Evolutionary conservation across 257 asterid species (phyloP).

Genomic region (Solanum rostratum): DNA sequence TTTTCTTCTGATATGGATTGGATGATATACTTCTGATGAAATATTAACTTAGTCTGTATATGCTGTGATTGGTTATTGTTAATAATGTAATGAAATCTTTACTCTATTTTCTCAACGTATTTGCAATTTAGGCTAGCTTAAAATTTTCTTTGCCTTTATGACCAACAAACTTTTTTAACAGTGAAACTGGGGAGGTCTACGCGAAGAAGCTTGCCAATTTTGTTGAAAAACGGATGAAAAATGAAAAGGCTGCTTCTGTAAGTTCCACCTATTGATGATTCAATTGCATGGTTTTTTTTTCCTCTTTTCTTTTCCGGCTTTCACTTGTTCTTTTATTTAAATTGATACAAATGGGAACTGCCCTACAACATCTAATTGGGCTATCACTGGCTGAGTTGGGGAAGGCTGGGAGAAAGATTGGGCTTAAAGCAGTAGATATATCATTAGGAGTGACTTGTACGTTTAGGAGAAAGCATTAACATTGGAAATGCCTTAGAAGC

Average conservation of each 20-base stretch:
- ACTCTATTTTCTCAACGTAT: background rate
- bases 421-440: background rate
- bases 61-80: background rate
- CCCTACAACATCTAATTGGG: background rate
- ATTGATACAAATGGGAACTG: background rate
- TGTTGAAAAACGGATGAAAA: constrained; percentile 92
- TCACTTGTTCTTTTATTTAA: background rate
- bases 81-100: background rate
- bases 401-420: background rate
- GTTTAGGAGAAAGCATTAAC: background rate
- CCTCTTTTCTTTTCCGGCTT: background rate
- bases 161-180: constrained; percentile 17
- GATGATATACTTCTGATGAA: background rate
- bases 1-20: background rate
- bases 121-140: background rate
- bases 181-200: constrained; percentile 90
- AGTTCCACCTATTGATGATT: constrained; percentile 22
- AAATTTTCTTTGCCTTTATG: background rate
- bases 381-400: background rate
- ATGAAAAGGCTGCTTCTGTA: constrained; percentile 94
- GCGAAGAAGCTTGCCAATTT: constrained; percentile 85
- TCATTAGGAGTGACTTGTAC: background rate
- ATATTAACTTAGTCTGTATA: background rate
- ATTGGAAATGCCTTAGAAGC: background rate
- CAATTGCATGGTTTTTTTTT: background rate